Percentiles rank a stretch among this genome's conserved stretches.
phyloP scores from a whole-genome alignment of 495 filamentous ascomycete genomes.

The Xylaria palmicola region DNA sequence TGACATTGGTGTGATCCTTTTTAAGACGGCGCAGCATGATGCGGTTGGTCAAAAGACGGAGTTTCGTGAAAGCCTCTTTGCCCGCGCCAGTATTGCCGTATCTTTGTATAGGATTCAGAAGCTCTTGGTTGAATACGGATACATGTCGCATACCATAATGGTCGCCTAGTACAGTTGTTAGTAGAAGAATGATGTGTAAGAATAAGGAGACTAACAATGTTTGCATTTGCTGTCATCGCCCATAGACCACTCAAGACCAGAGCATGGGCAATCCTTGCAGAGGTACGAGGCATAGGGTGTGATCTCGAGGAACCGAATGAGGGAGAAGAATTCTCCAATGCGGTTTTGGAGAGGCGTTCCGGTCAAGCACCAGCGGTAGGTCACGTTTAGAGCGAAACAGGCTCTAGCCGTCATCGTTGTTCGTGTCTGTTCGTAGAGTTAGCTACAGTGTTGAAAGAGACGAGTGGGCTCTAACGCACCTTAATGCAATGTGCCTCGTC shows the following conservation, averaged over 20 bases:
- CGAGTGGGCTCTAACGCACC: slow-evolving; percentile 30
- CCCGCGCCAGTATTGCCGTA: slow-evolving; percentile 53
- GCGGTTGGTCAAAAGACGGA: slow-evolving; percentile 79
- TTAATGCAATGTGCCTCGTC: slow-evolving; percentile 98
- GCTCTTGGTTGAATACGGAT: slow-evolving; percentile 93
- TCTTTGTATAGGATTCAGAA: slow-evolving; percentile 76
- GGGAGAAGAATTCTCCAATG: slow-evolving; percentile 95
- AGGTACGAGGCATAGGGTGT: slow-evolving; percentile 89
- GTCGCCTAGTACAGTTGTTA: slow-evolving; percentile 24
- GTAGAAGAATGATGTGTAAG: slow-evolving; percentile 7
- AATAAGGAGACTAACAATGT: slow-evolving; percentile 48
- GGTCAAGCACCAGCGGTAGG: slow-evolving; percentile 91
- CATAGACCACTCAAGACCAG: slow-evolving; percentile 79
- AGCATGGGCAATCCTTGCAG: slow-evolving; percentile 80
- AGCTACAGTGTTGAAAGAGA: slow-evolving; percentile 19
- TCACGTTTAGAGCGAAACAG: slow-evolving; percentile 82
- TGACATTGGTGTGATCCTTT: slow-evolving; percentile 82
- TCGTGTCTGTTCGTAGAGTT: slow-evolving; percentile 48
- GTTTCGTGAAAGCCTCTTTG: slow-evolving; percentile 69
- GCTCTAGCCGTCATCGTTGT: slow-evolving; percentile 89
- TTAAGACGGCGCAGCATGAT: slow-evolving; percentile 96
- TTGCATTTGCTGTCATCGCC: slow-evolving; percentile 65
- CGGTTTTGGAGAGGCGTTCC: slow-evolving; percentile 95
- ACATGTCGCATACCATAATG: slow-evolving; percentile 78
- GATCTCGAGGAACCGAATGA: slow-evolving; percentile 85